These are phyloP conservation scores for Brassica carinata DNA, from an alignment of 345 rosid species.

Conservation along the genomic window DNA sequence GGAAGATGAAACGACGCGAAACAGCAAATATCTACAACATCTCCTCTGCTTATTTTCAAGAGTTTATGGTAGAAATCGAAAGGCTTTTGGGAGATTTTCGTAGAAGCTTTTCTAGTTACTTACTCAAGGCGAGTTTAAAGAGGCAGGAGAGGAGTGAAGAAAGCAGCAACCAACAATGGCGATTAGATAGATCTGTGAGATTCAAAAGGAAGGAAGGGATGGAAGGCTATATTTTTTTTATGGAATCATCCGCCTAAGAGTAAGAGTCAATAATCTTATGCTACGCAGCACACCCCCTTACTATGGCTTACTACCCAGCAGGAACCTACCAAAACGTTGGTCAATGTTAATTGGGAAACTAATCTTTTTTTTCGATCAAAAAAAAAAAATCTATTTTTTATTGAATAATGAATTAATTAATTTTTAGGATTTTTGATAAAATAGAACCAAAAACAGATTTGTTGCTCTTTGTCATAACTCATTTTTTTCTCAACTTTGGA, in stretches of 20 bases:
- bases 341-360: background rate
- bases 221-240: background rate
- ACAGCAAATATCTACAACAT: background rate
- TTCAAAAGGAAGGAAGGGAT: background rate
- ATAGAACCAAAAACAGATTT: background rate
- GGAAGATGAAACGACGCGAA: constrained; percentile 30
- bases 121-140: constrained; percentile 18
- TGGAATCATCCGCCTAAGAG: constrained; percentile 13
- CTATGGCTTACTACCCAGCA: background rate
- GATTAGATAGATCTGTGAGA: constrained; percentile 35
- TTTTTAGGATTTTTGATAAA: background rate
- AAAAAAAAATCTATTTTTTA: background rate
- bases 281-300: constrained; percentile 8
- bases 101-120: constrained; percentile 9
- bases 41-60: background rate
- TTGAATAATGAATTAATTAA: background rate
- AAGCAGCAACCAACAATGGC: constrained; percentile 16
- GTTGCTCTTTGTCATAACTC: background rate
- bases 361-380: background rate
- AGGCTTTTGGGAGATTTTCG: background rate
- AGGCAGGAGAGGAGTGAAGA: constrained; percentile 1
- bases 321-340: no score
- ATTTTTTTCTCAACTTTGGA: no score
- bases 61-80: background rate
- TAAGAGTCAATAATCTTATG: constrained; percentile 4